Evolutionary conservation across 1,284 basidiomycete genomes (phyloP), one percentile per base, ranked within the genome.

Genomic region (Porodaedalea pini): DNA sequence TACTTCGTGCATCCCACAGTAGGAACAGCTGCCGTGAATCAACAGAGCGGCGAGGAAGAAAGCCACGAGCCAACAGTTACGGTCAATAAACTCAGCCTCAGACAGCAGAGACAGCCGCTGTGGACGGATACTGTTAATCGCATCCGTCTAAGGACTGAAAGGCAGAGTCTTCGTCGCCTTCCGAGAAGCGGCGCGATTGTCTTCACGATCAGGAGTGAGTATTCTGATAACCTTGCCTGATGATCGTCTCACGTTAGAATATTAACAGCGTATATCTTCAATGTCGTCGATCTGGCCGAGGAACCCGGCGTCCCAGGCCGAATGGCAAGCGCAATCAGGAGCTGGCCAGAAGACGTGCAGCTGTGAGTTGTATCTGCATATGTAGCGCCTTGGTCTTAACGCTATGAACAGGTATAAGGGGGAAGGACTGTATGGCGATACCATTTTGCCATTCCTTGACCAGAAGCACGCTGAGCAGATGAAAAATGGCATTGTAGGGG

Each of bases 131-230:
- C 69, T n/a, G 74, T 80, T 21, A 72, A 76, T 25, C 79, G 74
- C 41, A 70, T 90, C 43, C 78, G 80, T 10, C 70, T 90, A 55
- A 76, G 90, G 51, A 79, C 79, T 10, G 90, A 92, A 67, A 75
- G 87, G 34, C 89, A 92, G 71, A 88, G 85, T 8, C 71, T 92
- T 52, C 75, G 90, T 36, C 75, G 90, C 23, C 76, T 90, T 15
- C 79, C 83, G 2, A 73, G 75, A 8, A 83, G 79, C 23, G 88
- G 89, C 2, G 86, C 82, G 13, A 76, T 92, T 41, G 74, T 87
- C n/a, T 92, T 92, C 68, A 87, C 85, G 40, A 87, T 92, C 63
- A 77, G 87, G 15, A 87, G 56, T 57, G 23, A 51, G 56, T 51
- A 19, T 2, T 31, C 10, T 4, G 11, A 36, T 39, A 6, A 15